Evolutionary conservation across 148 eudicot species (phyloP).

Genomic region (Rhododendron mucronatum): DNA sequence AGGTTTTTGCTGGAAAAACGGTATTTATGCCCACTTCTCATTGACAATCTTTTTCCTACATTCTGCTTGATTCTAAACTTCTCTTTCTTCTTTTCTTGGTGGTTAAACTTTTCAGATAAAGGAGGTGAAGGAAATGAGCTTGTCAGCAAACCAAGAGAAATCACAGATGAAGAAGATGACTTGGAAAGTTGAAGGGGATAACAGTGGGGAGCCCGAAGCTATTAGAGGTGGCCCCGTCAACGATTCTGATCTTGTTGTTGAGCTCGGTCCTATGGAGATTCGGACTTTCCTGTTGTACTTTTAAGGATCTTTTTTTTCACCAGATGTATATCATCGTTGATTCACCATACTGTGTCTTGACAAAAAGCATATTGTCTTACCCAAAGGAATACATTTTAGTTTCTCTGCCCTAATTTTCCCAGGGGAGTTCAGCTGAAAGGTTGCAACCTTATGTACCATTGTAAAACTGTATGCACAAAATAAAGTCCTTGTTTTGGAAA

Average conservation of each 20-base stretch:
- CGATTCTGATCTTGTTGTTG: conserved; percentile 51
- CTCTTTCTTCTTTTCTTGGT: neutral
- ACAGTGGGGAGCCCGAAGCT: conserved; percentile 18
- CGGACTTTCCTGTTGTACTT: conserved; percentile 65
- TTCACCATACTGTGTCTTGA: neutral
- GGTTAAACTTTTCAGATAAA: conserved; percentile 45
- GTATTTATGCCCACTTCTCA: conserved; percentile 24
- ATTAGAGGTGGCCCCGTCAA: conserved; percentile 62
- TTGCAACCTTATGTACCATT: neutral
- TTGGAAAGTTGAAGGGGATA: conserved; percentile 67
- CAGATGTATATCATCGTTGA: neutral
- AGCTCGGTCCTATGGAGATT: conserved; percentile 92
- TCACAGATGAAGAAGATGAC: conserved; percentile 54
- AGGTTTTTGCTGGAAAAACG: conserved; percentile 59
- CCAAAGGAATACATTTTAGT: neutral
- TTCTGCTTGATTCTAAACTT: neutral
- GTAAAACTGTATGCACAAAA: neutral
- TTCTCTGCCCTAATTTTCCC: neutral
- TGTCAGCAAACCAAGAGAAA: conserved; percentile 82
- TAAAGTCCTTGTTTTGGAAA: neutral
- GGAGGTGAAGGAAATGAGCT: conserved; percentile 63
- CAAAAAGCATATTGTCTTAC: neutral
- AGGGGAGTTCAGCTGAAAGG: neutral
- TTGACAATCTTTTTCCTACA: neutral
- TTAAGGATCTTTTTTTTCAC: conserved; percentile 11